These are phyloP conservation scores for Suillus plorans DNA, from an alignment of 768 basidiomycete genomes.

Conservation along the genomic window DNA sequence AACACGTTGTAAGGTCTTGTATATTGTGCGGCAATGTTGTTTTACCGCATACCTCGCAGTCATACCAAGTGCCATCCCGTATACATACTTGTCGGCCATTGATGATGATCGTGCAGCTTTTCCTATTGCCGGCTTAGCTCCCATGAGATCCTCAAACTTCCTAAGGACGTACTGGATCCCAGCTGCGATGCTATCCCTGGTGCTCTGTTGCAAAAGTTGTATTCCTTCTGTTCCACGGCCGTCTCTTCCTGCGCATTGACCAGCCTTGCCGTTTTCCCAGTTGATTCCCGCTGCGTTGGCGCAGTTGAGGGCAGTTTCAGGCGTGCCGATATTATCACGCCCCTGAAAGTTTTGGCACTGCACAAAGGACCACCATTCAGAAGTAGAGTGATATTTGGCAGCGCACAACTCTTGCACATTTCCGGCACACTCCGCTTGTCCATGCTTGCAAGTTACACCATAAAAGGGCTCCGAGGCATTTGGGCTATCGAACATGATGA, in stretches of 20 bases:
- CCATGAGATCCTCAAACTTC: conserved; percentile 3
- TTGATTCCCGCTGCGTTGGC: conserved; percentile 62
- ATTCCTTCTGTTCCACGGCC: conserved; percentile 65
- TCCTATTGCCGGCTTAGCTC: conserved; percentile 40
- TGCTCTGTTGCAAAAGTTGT: conserved; percentile 61
- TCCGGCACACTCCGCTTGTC: conserved; percentile 77
- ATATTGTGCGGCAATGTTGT: neutral
- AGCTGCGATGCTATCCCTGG: conserved; percentile 40
- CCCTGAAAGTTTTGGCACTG: conserved; percentile 76
- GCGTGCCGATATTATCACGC: conserved; percentile 58
- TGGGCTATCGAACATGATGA: conserved; percentile 41
- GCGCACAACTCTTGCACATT: conserved; percentile 90
- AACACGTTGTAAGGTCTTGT: conserved; percentile 5
- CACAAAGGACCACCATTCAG: conserved; percentile 82
- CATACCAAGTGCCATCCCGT: conserved; percentile 75
- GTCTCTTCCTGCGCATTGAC: conserved; percentile 58
- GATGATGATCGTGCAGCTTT: conserved; percentile 87
- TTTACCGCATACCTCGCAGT: conserved; percentile 61
- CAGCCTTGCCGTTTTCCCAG: conserved; percentile 62
- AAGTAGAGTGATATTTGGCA: conserved; percentile 51
- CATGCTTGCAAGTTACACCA: conserved; percentile 84
- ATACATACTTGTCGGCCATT: conserved; percentile 67
- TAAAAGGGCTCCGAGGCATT: conserved; percentile 66
- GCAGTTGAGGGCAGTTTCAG: conserved; percentile 65
- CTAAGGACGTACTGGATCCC: conserved; percentile 54